These are phyloP conservation scores for Mallotus nudiflorus DNA, from an alignment of 345 rosid genomes.

Conservation along the genomic window DNA sequence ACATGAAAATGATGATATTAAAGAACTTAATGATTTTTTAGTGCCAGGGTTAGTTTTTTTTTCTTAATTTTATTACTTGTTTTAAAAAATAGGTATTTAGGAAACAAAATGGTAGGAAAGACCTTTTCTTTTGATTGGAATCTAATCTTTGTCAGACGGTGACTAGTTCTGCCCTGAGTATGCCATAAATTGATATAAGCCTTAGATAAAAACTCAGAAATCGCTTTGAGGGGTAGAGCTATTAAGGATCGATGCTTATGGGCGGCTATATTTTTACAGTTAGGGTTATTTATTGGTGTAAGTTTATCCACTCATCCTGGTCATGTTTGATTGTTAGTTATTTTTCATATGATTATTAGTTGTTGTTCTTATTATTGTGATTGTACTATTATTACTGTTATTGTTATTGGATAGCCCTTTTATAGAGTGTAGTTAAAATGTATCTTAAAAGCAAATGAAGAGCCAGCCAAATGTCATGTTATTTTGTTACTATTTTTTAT, in stretches of 20 bases:
- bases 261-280: slow-evolving; percentile 69
- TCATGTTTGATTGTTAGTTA: background rate
- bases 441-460: background rate
- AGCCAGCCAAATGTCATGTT: background rate
- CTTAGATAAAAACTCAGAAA: slow-evolving; percentile 54
- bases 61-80: no score
- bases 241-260: slow-evolving; percentile 75
- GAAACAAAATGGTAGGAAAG: no score
- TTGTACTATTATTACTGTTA: background rate
- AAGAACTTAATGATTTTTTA: no score
- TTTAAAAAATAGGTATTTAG: no score
- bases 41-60: no score
- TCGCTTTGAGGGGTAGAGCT: slow-evolving; percentile 84
- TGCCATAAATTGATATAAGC: slow-evolving; percentile 51
- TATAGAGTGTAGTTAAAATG: background rate
- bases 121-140: no score
- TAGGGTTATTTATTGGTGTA: slow-evolving; percentile 92
- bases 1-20: no score
- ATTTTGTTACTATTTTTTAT: background rate
- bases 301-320: slow-evolving; percentile 45
- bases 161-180: slow-evolving; percentile 99
- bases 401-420: background rate
- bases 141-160: slow-evolving; percentile 91
- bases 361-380: no score
- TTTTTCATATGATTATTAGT: no score